Conservation (phyloP, 176 grass and related monocot genomes). For the Olyra latifolia region DNA sequence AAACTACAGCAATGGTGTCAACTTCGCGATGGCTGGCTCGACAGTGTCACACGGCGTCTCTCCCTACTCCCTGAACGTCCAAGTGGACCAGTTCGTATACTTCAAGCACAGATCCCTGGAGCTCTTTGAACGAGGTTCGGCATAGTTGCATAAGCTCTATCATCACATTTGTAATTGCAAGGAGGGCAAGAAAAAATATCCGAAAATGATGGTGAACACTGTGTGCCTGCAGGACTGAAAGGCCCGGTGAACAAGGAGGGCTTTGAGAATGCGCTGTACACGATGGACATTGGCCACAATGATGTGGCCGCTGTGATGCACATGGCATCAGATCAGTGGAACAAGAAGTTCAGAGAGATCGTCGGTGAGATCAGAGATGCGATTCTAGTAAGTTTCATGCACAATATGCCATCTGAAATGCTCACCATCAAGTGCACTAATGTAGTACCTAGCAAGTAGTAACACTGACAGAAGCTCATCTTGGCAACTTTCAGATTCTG, state of each 20-base stretch:
- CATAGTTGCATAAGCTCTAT: not conserved
- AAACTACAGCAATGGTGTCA: conserved; percentile 82
- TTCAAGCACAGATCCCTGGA: conserved; percentile 79
- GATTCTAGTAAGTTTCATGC: conserved; percentile 35
- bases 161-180: not conserved
- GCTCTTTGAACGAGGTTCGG: conserved; percentile 51
- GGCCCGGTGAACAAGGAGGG: conserved; percentile 55
- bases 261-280: conserved; percentile 71
- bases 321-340: conserved; percentile 39
- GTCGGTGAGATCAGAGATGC: conserved; percentile 51
- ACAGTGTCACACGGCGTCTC: conserved; percentile 40
- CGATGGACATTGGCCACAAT: conserved; percentile 86
- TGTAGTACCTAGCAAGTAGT: not conserved
- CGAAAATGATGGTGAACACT: not conserved
- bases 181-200: not conserved
- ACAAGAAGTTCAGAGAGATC: conserved; percentile 39
- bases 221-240: conserved; percentile 44
- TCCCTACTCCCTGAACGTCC: conserved; percentile 63
- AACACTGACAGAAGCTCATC: conserved; percentile 14
- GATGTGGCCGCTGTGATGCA: conserved; percentile 51
- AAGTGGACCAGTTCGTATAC: conserved; percentile 77
- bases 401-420: not conserved
- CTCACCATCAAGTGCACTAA: not conserved
- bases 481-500: conserved; percentile 45
- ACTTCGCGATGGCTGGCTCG: conserved; percentile 79